Percentiles rank a stretch among this genome's conserved stretches.
Conservation (phyloP, 1,284 basidiomycete genomes). For the Ustilago esculenta region DNA sequence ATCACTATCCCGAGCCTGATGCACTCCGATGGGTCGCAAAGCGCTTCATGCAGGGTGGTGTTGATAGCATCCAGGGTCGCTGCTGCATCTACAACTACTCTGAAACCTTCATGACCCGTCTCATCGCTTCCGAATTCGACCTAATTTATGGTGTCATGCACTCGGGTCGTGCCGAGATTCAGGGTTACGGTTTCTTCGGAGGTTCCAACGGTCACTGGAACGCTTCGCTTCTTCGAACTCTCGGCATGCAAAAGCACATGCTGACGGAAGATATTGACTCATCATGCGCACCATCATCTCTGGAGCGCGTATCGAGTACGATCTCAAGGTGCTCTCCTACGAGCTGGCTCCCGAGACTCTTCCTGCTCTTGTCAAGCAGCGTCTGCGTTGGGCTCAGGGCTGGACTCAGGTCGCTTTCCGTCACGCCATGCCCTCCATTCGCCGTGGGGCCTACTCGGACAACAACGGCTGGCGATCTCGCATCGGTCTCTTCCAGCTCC, state of each 20-base stretch:
- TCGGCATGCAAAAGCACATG: slow-evolving; percentile 59
- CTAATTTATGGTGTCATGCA: slow-evolving; percentile 60
- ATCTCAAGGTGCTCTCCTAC: slow-evolving; percentile 55
- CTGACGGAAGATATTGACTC: slow-evolving; percentile 62
- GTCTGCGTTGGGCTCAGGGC: slow-evolving; percentile 60
- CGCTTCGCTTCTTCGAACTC: slow-evolving; percentile 51
- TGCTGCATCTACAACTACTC: slow-evolving; percentile 60
- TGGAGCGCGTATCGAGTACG: slow-evolving; percentile 59
- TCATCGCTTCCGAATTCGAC: slow-evolving; percentile 60
- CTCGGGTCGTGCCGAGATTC: slow-evolving; percentile 54
- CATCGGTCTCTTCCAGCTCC: slow-evolving; percentile 53
- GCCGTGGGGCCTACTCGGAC: slow-evolving; percentile 53
- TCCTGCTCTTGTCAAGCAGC: slow-evolving; percentile 53
- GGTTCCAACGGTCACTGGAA: slow-evolving; percentile 64
- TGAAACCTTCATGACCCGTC: slow-evolving; percentile 46
- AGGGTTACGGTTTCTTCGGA: slow-evolving; percentile 59
- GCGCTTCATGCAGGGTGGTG: slow-evolving; percentile 56
- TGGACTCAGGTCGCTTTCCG: slow-evolving; percentile 61
- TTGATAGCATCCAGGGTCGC: slow-evolving; percentile 60
- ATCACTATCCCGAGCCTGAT: slow-evolving; percentile 55
- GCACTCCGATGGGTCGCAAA: slow-evolving; percentile 57
- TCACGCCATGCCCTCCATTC: slow-evolving; percentile 49
- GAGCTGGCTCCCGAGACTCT: slow-evolving; percentile 58
- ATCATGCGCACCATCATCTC: slow-evolving; percentile 57
- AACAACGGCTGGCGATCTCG: slow-evolving; percentile 47